Conservation (phyloP, 2,329 filamentous ascomycete genomes). For the Malbranchea cinnamomea region DNA sequence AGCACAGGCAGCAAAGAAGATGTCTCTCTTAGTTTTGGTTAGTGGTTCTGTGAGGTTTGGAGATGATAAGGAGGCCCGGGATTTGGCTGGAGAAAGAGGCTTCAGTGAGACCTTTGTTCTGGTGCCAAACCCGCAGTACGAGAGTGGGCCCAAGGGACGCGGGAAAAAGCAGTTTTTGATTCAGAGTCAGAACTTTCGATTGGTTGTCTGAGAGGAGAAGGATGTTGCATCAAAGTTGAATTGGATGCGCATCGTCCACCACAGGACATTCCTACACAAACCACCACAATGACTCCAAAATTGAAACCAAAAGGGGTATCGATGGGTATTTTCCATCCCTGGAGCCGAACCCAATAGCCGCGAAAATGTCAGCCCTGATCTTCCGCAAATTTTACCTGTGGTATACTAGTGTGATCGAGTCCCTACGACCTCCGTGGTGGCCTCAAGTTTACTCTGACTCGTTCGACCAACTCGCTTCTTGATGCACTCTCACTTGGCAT, state of each 20-base stretch:
- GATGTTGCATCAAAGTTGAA: background rate
- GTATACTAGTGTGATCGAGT: too few relatives aligned
- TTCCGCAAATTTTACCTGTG: too few relatives aligned
- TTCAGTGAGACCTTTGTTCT: slow-evolving; percentile 74
- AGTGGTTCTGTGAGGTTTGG: slow-evolving; percentile 59
- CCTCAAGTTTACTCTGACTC: slow-evolving; percentile 54
- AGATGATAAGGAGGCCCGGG: slow-evolving; percentile 34
- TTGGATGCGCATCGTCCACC: too few relatives aligned
- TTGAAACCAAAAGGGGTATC: too few relatives aligned
- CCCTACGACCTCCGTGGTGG: slow-evolving; percentile 20
- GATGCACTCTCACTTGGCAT: slow-evolving; percentile 45
- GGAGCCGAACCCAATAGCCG: too few relatives aligned
- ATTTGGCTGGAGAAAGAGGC: slow-evolving; percentile 47
- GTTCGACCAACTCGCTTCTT: slow-evolving; percentile 49
- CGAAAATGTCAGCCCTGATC: too few relatives aligned
- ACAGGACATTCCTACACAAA: too few relatives aligned
- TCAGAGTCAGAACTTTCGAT: slow-evolving; percentile 56
- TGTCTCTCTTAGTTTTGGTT: slow-evolving; percentile 57
- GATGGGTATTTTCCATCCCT: too few relatives aligned
- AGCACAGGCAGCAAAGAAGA: slow-evolving; percentile 39
- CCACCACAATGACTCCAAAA: too few relatives aligned
- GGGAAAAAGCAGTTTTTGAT: slow-evolving; percentile 48
- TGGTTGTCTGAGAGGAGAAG: slow-evolving; percentile 27
- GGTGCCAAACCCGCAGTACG: slow-evolving; percentile 49
- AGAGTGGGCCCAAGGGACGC: slow-evolving; percentile 38